A percentile compares a stretch with the other conserved stretches of the same genome.
These are phyloP conservation scores for Trichosporon coremiiforme DNA, from an alignment of 1,284 basidiomycete genomes.

Conservation along the genomic window DNA sequence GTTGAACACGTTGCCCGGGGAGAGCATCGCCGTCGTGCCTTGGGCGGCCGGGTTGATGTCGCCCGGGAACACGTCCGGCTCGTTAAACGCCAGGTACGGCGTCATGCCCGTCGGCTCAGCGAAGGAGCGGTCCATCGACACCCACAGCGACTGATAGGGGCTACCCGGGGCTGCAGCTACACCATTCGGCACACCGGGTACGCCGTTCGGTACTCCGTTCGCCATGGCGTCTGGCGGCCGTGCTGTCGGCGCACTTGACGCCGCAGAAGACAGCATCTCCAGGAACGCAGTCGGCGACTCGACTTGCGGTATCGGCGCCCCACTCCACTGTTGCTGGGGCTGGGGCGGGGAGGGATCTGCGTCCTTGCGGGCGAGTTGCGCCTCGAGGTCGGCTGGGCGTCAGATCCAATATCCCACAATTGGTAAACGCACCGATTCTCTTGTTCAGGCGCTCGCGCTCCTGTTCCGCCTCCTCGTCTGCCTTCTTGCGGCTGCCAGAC, in stretches of 20 bases:
- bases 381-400: slow-evolving; percentile 33
- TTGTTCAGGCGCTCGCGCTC: slow-evolving; percentile 44
- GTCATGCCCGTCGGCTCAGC: slow-evolving; percentile 34
- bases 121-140: slow-evolving; percentile 27
- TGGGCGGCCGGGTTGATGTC: not conserved
- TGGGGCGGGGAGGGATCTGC: slow-evolving; percentile 17
- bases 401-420: not conserved
- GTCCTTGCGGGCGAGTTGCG: slow-evolving; percentile 24
- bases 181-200: not conserved
- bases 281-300: slow-evolving; percentile 50
- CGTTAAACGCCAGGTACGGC: slow-evolving; percentile 29
- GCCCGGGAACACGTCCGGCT: slow-evolving; percentile 11
- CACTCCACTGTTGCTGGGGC: not conserved
- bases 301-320: not conserved
- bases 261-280: slow-evolving; percentile 49
- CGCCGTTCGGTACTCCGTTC: not conserved
- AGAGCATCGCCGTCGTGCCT: slow-evolving; percentile 33
- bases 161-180: no score
- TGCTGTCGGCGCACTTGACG: slow-evolving; percentile 26
- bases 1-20: slow-evolving; percentile 49
- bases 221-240: not conserved
- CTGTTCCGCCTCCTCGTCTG: slow-evolving; percentile 39
- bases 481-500: slow-evolving; percentile 34
- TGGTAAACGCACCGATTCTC: slow-evolving; percentile 42
- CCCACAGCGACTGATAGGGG: slow-evolving; percentile 24